These are phyloP conservation scores for Coemansia sp. DNA, from an alignment of 192 early-diverging fungal species.

Conservation along the genomic window DNA sequence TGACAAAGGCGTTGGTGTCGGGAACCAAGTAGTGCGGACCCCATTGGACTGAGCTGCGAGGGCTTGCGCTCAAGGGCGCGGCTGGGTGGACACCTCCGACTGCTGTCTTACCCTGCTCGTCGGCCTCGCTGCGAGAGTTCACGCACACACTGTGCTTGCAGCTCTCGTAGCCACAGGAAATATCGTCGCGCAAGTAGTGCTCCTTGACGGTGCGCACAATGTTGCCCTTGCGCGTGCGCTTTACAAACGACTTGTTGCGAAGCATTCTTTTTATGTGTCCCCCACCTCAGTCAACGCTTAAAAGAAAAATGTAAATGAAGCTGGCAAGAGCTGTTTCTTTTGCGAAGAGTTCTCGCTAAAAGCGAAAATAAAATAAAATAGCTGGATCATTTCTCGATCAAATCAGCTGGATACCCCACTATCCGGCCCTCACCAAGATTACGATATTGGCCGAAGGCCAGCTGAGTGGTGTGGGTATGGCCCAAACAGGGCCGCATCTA, in stretches of 20 bases:
- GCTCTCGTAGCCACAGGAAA: constrained; percentile 61
- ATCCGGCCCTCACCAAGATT: no score
- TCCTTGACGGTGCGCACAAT: constrained; percentile 94
- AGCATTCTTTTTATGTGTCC: constrained; percentile 50
- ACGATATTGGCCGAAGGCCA: no score
- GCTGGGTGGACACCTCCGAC: constrained; percentile 2
- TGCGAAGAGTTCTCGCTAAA: no score
- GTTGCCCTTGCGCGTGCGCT: constrained; percentile 88
- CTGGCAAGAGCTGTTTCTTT: background rate
- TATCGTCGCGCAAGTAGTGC: constrained; percentile 96
- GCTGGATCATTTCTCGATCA: background rate
- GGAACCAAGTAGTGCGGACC: constrained; percentile 79
- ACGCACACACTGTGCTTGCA: constrained; percentile 38
- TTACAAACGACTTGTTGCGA: constrained; percentile 79
- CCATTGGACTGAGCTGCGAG: constrained; percentile 55
- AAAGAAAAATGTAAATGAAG: background rate
- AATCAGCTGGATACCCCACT: no score
- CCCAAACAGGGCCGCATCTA: no score
- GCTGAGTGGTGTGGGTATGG: no score
- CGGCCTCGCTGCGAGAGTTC: constrained; percentile 10
- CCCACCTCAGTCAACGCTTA: background rate
- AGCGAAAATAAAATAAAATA: no score
- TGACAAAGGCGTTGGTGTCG: constrained; percentile 93
- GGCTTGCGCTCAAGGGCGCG: constrained; percentile 47
- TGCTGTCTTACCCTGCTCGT: constrained; percentile 10